These are phyloP conservation scores for Trematosphaeria pertusa DNA, from an alignment of 2,329 filamentous ascomycete genomes.

Conservation along the genomic window DNA sequence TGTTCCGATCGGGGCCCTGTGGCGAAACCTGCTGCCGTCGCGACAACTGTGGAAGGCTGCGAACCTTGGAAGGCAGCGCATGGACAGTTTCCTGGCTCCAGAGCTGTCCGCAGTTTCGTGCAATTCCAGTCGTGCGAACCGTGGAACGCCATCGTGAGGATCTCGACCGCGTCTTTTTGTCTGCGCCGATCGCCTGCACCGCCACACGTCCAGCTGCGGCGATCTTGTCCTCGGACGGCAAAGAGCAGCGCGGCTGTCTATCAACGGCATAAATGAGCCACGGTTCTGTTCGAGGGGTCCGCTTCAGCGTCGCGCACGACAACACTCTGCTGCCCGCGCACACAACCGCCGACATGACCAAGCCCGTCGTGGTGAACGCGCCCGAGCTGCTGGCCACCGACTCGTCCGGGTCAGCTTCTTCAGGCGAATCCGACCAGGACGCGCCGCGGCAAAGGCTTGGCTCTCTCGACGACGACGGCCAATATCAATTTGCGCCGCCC, in stretches of 20 bases:
- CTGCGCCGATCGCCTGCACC: conserved; percentile 3
- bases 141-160: no score
- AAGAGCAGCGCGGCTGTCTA: conserved; percentile 6
- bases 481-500: conserved; percentile 50
- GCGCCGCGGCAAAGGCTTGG: conserved; percentile 59
- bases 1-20: background rate
- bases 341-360: conserved; percentile 30
- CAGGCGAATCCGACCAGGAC: conserved; percentile 53
- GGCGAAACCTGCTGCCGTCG: background rate
- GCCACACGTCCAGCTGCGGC: conserved; percentile 5
- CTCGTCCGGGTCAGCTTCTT: conserved; percentile 59
- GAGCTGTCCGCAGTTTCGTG: no score
- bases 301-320: conserved; percentile 33
- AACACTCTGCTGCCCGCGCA: conserved; percentile 23
- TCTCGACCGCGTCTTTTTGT: background rate
- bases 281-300: conserved; percentile 30
- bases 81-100: no score
- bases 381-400: conserved; percentile 48
- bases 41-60: no score
- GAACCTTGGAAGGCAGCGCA: no score
- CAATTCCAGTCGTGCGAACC: no score
- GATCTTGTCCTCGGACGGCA: conserved; percentile 12
- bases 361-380: conserved; percentile 40
- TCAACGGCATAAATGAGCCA: conserved; percentile 28
- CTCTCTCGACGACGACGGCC: conserved; percentile 48